Evolutionary conservation across 495 filamentous ascomycete genomes (phyloP), one percentile per base, ranked within the genome.

Genomic region (Penicillium robsamsonii): DNA sequence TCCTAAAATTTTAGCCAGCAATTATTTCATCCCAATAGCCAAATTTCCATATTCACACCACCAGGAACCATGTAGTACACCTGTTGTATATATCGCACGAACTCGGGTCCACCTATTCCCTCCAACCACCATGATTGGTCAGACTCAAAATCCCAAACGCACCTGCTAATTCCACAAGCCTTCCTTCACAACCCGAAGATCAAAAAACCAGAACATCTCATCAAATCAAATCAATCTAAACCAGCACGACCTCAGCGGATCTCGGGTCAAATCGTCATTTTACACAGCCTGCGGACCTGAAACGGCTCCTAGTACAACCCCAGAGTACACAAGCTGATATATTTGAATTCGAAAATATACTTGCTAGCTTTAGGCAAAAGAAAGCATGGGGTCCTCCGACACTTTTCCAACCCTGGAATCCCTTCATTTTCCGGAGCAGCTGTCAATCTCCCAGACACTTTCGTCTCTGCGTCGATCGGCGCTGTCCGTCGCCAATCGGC

Each of bases 401-500:
- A 38, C 71, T 24, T 67, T 68, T 46, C 73, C 74, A 35, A 75
- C 75, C 12, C 46, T 79, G 27, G 74, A 72, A 25, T 65, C 69
- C 25, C 65, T 79, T 35, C 69, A 75, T 64, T 79, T 79, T 59
- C 76, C 74, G 27, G 59, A 70, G 30, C 68, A 64, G 51, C 58
- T 67, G 43, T 71, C 76, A 41, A 64, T 79, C 31, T 77, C 74
- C 12, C 76, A 79, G 58, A 76, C 74, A 0, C 71, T 79, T 15
- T 70, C 74, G n/a, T 74, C 74, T 3, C 79, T 94, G 50, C 88
- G 87, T 62, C 81, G 84, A 31, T 83, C 86, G 24, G 88, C 88
- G n/a, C 81, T 93, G 37, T 88, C 87, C 50, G 82, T 92, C 46
- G 73, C 77, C 50, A 96, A 96, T 73, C 87, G 93, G 27, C 84